Evolutionary conservation across 169 alveolate genomes (phyloP).

Genomic region (Cryptosporidium muris): DNA sequence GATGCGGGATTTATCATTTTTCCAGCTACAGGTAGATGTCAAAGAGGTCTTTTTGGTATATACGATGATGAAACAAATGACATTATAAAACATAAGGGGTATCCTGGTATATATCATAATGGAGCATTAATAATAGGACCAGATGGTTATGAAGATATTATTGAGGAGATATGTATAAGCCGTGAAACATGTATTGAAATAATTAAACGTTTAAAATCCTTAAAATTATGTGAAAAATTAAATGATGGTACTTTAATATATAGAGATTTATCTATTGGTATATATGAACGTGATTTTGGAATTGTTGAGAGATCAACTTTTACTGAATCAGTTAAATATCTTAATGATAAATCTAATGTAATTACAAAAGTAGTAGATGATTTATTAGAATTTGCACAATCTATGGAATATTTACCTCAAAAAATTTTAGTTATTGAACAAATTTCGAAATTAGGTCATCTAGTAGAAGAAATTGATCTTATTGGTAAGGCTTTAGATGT

Average conservation of each 20-base stretch:
- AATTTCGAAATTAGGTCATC: constrained; percentile 46
- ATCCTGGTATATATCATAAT: constrained; percentile 20
- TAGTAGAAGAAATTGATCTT: constrained; percentile 62
- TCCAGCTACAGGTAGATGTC: constrained; percentile 39
- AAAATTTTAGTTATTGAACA: constrained; percentile 15
- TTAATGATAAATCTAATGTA: constrained; percentile 7
- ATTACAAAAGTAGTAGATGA: constrained; percentile 9
- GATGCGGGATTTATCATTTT: constrained; percentile 15
- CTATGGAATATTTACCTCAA: background rate
- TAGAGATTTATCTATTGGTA: constrained; percentile 5
- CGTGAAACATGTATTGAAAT: constrained; percentile 17
- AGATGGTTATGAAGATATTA: constrained; percentile 19
- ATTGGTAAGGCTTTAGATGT: constrained; percentile 71
- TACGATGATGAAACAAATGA: constrained; percentile 20
- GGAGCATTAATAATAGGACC: constrained; percentile 50
- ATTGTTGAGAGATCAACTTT: constrained; percentile 11
- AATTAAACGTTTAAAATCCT: constrained; percentile 4
- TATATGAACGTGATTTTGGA: constrained; percentile 6
- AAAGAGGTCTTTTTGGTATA: constrained; percentile 22
- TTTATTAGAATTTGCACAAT: constrained; percentile 16
- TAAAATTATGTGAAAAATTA: constrained; percentile 4
- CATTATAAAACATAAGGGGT: constrained; percentile 27
- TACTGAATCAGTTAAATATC: background rate
- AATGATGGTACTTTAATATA: constrained; percentile 13
- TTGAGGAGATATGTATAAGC: constrained; percentile 1